Evolutionary conservation across 306 rosid species (phyloP).

Genomic region (Gastrolobium villosum): DNA sequence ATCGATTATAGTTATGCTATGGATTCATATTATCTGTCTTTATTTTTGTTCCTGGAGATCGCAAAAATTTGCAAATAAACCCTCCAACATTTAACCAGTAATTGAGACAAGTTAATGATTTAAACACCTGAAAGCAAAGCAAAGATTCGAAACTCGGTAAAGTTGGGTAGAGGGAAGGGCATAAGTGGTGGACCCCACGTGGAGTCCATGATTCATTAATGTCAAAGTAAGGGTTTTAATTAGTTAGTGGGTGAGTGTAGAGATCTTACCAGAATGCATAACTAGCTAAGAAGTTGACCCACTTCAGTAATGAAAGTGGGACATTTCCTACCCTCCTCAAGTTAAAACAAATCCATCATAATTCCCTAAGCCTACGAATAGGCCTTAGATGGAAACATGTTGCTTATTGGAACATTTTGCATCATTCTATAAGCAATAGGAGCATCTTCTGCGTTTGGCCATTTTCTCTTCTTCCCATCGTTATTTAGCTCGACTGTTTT

Average conservation of each 20-base stretch:
- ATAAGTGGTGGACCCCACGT: neutral
- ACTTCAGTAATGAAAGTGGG: neutral
- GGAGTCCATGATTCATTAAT: neutral
- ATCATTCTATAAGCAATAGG: neutral
- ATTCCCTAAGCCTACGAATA: neutral
- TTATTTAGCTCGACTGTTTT: neutral
- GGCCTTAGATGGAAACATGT: neutral
- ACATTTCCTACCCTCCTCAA: neutral
- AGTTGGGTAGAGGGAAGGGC: neutral
- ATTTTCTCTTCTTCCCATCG: neutral
- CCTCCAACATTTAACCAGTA: too few species aligned
- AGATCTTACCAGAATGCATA: neutral
- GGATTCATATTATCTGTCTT: too few species aligned
- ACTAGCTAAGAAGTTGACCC: neutral
- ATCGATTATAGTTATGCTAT: too few species aligned
- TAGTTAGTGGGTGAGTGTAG: neutral
- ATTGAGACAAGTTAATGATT: too few species aligned
- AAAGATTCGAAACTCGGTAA: too few species aligned
- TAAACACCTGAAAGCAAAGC: neutral
- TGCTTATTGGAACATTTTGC: neutral
- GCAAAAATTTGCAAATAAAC: too few species aligned
- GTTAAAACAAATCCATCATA: neutral
- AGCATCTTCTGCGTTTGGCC: neutral
- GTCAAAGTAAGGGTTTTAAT: neutral
- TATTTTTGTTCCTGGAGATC: too few species aligned